These are phyloP conservation scores for Trichosporon ovoides DNA, from an alignment of 1,284 basidiomycete genomes.

Conservation along the genomic window DNA sequence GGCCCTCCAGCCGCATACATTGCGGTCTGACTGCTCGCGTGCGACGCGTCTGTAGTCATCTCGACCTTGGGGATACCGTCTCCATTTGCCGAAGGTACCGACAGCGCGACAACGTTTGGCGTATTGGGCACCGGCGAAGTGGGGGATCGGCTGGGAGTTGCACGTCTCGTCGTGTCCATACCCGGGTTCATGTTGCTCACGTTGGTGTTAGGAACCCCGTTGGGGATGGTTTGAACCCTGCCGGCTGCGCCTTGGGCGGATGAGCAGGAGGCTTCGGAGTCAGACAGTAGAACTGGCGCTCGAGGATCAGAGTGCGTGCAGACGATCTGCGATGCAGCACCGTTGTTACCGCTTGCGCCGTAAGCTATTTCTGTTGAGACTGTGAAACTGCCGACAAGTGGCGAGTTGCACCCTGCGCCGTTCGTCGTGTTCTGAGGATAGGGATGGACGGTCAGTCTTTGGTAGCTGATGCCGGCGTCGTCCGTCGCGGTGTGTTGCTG, in stretches of 20 bases:
- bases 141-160: background rate
- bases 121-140: background rate
- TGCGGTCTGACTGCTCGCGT: background rate
- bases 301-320: background rate
- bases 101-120: background rate
- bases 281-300: background rate
- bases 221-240: background rate
- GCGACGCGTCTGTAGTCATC: background rate
- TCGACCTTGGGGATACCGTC: background rate
- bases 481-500: background rate
- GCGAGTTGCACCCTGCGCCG: background rate
- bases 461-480: background rate
- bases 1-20: no score
- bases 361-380: no score
- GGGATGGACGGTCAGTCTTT: background rate
- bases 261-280: background rate
- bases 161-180: no score
- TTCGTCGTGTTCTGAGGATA: background rate
- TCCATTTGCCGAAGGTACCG: background rate
- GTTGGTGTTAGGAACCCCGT: background rate
- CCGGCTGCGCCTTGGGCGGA: background rate
- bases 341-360: background rate
- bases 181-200: background rate
- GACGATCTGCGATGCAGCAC: background rate
- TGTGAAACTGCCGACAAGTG: constrained; percentile 1